Evolutionary conservation across 1,139 yeast species (phyloP).

Genomic region (Zygosaccharomyces pseudobailii): DNA sequence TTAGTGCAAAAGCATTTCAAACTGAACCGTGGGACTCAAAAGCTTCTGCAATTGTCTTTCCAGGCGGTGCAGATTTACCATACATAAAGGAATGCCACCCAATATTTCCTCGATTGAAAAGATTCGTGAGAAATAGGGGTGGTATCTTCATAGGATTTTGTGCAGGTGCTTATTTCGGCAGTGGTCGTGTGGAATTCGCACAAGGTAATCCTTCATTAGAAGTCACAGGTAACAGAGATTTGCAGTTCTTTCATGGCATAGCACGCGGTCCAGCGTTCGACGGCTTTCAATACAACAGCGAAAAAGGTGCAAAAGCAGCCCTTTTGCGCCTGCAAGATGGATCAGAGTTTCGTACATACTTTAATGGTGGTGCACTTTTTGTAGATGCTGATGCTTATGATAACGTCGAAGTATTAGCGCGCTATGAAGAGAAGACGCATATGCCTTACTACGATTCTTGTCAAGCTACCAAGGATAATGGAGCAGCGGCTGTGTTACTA

Average conservation of each 20-base stretch:
- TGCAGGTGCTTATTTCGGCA: constrained; percentile 92
- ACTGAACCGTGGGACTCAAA: constrained; percentile 87
- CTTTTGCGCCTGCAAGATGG: constrained; percentile 40
- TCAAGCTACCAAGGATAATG: constrained; percentile 32
- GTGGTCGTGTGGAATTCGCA: constrained; percentile 78
- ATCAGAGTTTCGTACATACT: constrained; percentile 35
- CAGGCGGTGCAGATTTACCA: constrained; percentile 97
- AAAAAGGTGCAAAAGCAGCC: constrained; percentile 67
- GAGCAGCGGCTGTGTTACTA: constrained; percentile 67
- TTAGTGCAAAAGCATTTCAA: constrained; percentile 55
- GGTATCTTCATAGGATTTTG: constrained; percentile 85
- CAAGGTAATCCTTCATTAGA: constrained; percentile 65
- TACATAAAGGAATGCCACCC: constrained; percentile 50
- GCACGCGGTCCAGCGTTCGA: constrained; percentile 76
- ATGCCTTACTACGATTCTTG: constrained; percentile 38
- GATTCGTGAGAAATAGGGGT: constrained; percentile 63
- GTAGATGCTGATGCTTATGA: constrained; percentile 60
- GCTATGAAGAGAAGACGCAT: constrained; percentile 46
- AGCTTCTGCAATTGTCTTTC: constrained; percentile 76
- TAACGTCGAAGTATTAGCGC: constrained; percentile 67
- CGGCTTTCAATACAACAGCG: constrained; percentile 77
- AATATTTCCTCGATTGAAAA: constrained; percentile 63
- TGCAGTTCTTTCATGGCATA: constrained; percentile 74
- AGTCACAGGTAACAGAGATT: constrained; percentile 79
- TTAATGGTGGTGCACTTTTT: constrained; percentile 88